These are phyloP conservation scores for Camillea tinctor DNA, from an alignment of 2,329 filamentous ascomycete genomes.

Conservation along the genomic window DNA sequence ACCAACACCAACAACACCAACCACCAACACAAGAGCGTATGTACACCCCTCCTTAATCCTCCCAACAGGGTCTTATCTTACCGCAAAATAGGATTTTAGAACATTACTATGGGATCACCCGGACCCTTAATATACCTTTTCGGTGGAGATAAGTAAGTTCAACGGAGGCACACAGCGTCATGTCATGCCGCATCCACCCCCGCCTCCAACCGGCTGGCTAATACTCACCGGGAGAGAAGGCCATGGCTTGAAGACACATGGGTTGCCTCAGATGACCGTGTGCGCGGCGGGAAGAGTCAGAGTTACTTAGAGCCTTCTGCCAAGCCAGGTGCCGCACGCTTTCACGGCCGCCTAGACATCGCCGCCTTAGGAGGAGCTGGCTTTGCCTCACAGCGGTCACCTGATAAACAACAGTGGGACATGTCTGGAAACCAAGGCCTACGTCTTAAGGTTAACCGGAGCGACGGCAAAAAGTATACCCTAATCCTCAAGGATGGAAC, in stretches of 20 bases:
- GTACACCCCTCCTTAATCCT: background rate
- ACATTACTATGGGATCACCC: conserved; percentile 5
- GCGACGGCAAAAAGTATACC: conserved; percentile 69
- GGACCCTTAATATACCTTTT: conserved; percentile 33
- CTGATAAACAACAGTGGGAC: conserved; percentile 60
- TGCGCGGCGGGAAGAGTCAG: conserved; percentile 69
- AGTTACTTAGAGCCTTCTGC: conserved; percentile 43
- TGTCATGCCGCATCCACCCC: background rate
- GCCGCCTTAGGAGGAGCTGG: conserved; percentile 75
- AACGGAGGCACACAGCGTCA: background rate
- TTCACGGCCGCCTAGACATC: conserved; percentile 71
- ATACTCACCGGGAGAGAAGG: conserved; percentile 37
- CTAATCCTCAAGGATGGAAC: conserved; percentile 72
- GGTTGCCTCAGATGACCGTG: conserved; percentile 71
- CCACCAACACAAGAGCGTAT: background rate
- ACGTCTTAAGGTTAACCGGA: conserved; percentile 48
- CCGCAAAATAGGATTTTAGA: background rate
- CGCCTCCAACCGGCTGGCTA: background rate
- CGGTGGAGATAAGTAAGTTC: conserved; percentile 39
- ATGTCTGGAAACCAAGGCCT: conserved; percentile 63
- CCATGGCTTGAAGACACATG: conserved; percentile 61
- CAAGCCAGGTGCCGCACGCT: conserved; percentile 46
- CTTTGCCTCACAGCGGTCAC: conserved; percentile 76
- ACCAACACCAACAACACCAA: background rate
- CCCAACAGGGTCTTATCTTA: background rate